Conservation (phyloP, 1,284 basidiomycete genomes). For the Naganishia sp. region DNA sequence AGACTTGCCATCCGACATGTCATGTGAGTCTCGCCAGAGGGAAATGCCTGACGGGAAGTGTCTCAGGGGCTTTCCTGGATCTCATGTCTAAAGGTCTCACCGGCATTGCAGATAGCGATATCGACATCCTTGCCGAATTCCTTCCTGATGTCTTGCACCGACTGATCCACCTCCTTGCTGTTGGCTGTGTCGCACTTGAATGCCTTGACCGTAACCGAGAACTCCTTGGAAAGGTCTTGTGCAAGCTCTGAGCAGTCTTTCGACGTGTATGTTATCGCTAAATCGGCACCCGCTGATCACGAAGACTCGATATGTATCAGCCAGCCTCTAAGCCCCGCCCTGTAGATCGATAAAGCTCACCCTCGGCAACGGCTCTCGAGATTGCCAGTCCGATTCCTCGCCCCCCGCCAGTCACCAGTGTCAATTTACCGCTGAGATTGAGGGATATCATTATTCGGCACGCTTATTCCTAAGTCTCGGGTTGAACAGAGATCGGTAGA, state of each 20-base stretch:
- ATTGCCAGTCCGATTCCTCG: constrained; percentile 40
- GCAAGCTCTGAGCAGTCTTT: constrained; percentile 41
- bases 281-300: constrained; percentile 42
- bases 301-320: not conserved
- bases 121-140: constrained; percentile 45
- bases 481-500: no score
- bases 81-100: not conserved
- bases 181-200: constrained; percentile 46
- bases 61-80: no score
- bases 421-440: constrained; percentile 43
- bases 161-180: constrained; percentile 40
- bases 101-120: constrained; percentile 39
- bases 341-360: constrained; percentile 26
- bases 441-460: constrained; percentile 33
- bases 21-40: constrained; percentile 47
- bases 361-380: constrained; percentile 39
- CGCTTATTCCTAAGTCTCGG: no score
- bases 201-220: constrained; percentile 40
- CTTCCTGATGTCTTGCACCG: constrained; percentile 38
- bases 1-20: constrained; percentile 46
- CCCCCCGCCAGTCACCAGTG: constrained; percentile 40
- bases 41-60: constrained; percentile 37
- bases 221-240: constrained; percentile 37
- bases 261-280: constrained; percentile 51
- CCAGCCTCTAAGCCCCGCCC: not conserved